Conservation (phyloP, 441 rosid genomes). For the Populus trichocarpa region DNA sequence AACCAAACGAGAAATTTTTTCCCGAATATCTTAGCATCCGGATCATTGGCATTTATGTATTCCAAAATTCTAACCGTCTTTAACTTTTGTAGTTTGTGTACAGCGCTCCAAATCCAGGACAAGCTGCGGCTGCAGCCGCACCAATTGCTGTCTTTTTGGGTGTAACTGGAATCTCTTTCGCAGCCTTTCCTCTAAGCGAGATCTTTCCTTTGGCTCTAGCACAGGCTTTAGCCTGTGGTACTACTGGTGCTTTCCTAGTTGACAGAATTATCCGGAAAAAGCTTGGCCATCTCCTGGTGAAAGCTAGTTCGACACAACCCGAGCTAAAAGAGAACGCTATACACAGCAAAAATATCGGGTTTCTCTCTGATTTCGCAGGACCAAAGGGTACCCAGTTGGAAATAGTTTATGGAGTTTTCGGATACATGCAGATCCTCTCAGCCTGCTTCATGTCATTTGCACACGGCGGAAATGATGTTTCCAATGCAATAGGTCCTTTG, state of each 20-base stretch:
- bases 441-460: slow-evolving; percentile 99
- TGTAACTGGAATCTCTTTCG: slow-evolving; percentile 78
- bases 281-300: slow-evolving; percentile 83
- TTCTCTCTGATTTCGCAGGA: slow-evolving; percentile 87
- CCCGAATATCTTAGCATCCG: background rate
- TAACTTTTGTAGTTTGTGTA: slow-evolving; percentile 75
- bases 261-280: slow-evolving; percentile 65
- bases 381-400: slow-evolving; percentile 91
- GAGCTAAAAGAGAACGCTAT: slow-evolving; percentile 34
- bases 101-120: slow-evolving; percentile 97
- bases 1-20: background rate
- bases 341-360: slow-evolving; percentile 52
- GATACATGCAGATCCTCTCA: slow-evolving; percentile 95
- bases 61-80: slow-evolving; percentile 10
- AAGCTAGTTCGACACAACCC: slow-evolving; percentile 39
- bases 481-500: slow-evolving; percentile 96
- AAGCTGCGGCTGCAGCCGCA: slow-evolving; percentile 96
- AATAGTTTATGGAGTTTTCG: slow-evolving; percentile 89
- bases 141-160: slow-evolving; percentile 86
- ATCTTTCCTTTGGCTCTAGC: slow-evolving; percentile 50
- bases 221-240: slow-evolving; percentile 84
- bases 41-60: background rate
- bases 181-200: slow-evolving; percentile 85
- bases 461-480: slow-evolving; percentile 96
- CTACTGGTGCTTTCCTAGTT: slow-evolving; percentile 75